Conservation (phyloP, 441 rosid genomes). For the Brassica hybrid region DNA sequence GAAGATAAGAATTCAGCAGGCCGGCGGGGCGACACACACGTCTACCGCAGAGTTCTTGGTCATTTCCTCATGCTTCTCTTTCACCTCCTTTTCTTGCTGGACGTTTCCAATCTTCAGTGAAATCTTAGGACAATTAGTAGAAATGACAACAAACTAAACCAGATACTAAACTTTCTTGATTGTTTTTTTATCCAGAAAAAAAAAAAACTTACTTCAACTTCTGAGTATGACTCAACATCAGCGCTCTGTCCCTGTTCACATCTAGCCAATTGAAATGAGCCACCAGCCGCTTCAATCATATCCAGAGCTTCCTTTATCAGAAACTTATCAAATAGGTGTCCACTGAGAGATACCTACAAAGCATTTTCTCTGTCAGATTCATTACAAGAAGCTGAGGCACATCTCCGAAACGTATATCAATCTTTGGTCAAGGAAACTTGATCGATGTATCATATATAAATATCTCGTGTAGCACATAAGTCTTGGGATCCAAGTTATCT, state of each 20-base stretch:
- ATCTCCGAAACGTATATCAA: slow-evolving; percentile 22
- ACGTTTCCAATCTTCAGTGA: slow-evolving; percentile 61
- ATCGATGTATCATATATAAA: neutral
- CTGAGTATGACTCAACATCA: slow-evolving; percentile 74
- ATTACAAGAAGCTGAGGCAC: slow-evolving; percentile 28
- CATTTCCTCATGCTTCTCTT: slow-evolving; percentile 37
- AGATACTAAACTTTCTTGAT: neutral
- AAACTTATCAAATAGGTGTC: slow-evolving; percentile 90
- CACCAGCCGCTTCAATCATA: slow-evolving; percentile 87
- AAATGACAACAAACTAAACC: slow-evolving; percentile 30
- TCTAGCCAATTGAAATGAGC: slow-evolving; percentile 85
- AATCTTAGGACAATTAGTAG: slow-evolving; percentile 41
- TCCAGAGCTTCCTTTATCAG: slow-evolving; percentile 95
- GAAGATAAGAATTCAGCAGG: slow-evolving; percentile 82
- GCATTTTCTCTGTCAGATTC: slow-evolving; percentile 32
- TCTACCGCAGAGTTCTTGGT: slow-evolving; percentile 65
- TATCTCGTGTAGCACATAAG: slow-evolving; percentile 15
- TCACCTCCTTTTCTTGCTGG: slow-evolving; percentile 51
- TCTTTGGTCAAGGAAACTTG: slow-evolving; percentile 16
- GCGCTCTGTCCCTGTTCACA: slow-evolving; percentile 91
- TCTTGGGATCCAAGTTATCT: slow-evolving; percentile 9
- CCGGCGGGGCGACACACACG: slow-evolving; percentile 81
- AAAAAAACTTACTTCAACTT: slow-evolving; percentile 72
- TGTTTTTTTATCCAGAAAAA: neutral
- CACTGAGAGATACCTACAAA: slow-evolving; percentile 86